phyloP scores from a whole-genome alignment of 75 land plant species.

The Isoetes taiwanensis region DNA sequence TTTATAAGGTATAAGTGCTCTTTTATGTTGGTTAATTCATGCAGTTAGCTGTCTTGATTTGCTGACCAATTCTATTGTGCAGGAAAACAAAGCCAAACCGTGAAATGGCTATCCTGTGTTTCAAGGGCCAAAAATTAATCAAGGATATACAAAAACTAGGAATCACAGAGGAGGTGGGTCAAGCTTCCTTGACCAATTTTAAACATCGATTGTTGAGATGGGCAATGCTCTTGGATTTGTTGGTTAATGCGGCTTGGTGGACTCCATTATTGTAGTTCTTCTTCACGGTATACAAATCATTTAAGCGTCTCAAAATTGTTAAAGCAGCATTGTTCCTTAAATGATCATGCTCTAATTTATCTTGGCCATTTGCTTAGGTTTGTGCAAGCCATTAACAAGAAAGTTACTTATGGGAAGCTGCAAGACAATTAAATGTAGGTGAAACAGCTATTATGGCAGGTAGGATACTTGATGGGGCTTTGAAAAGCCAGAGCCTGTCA shows the following conservation, averaged over 20 bases:
- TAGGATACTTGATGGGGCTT: constrained; percentile 17
- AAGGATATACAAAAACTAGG: constrained; percentile 29
- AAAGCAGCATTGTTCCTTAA: not conserved
- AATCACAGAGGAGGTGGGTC: constrained; percentile 18
- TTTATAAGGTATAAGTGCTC: constrained; percentile 22
- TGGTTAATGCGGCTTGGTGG: constrained; percentile 34
- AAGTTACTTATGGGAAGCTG: constrained; percentile 19
- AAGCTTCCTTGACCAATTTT: constrained; percentile 32
- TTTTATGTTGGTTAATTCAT: not conserved
- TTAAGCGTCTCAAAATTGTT: not conserved
- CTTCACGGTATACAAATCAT: constrained; percentile 22
- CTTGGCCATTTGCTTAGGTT: constrained; percentile 9
- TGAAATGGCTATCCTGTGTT: no score
- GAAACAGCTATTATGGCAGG: constrained; percentile 21
- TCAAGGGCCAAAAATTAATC: constrained; percentile 23
- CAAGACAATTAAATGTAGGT: constrained; percentile 12
- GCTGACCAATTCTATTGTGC: no score
- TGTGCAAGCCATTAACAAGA: constrained; percentile 10
- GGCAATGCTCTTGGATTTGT: constrained; percentile 37
- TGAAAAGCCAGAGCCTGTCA: constrained; percentile 23
- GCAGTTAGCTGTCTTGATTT: no score
- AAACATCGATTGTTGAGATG: constrained; percentile 28
- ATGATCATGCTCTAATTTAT: not conserved
- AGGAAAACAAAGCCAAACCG: no score
- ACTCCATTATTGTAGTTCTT: constrained; percentile 23